Evolutionary conservation across 1,284 basidiomycete species (phyloP).

Genomic region (Melampsora americana): DNA sequence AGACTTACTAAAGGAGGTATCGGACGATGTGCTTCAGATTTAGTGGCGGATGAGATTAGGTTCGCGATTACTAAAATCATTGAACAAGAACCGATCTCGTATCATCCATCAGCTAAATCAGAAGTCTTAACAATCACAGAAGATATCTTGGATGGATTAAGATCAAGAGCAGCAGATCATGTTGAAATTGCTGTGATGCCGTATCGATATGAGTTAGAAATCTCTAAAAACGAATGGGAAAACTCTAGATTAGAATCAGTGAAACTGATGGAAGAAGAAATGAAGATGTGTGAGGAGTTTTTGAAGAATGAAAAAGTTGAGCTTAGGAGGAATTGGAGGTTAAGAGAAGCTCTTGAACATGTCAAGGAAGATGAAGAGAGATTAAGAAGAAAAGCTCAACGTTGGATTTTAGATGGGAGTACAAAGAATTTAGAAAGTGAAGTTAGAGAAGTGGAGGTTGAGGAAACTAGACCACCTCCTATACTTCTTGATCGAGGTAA

Average conservation of each 20-base stretch:
- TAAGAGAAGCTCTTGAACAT: slow-evolving; percentile 75
- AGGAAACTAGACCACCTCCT: slow-evolving; percentile 37
- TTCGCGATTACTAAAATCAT: slow-evolving; percentile 59
- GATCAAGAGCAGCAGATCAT: slow-evolving; percentile 89
- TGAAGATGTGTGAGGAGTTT: slow-evolving; percentile 69
- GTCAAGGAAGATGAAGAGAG: slow-evolving; percentile 77
- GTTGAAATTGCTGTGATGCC: slow-evolving; percentile 99
- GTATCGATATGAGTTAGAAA: slow-evolving; percentile 93
- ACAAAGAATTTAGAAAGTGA: neutral
- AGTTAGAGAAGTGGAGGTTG: slow-evolving; percentile 6
- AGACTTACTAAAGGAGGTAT: slow-evolving; percentile 93
- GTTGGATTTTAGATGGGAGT: slow-evolving; percentile 38
- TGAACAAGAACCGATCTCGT: slow-evolving; percentile 74
- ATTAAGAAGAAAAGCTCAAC: slow-evolving; percentile 64
- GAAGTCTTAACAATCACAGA: slow-evolving; percentile 87
- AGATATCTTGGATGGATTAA: slow-evolving; percentile 82
- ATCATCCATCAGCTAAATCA: slow-evolving; percentile 81
- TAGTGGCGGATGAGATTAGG: slow-evolving; percentile 92
- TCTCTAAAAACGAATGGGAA: slow-evolving; percentile 87
- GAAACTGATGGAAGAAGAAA: slow-evolving; percentile 76
- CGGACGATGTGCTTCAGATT: slow-evolving; percentile 85
- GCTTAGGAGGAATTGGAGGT: slow-evolving; percentile 71
- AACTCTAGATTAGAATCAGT: slow-evolving; percentile 71
- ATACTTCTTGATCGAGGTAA: slow-evolving; percentile 39
- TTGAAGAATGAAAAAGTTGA: slow-evolving; percentile 68